Base-by-base conservation (phyloP, 352 stramenopile species). In the Thalassiosira mediterranea region DNA sequence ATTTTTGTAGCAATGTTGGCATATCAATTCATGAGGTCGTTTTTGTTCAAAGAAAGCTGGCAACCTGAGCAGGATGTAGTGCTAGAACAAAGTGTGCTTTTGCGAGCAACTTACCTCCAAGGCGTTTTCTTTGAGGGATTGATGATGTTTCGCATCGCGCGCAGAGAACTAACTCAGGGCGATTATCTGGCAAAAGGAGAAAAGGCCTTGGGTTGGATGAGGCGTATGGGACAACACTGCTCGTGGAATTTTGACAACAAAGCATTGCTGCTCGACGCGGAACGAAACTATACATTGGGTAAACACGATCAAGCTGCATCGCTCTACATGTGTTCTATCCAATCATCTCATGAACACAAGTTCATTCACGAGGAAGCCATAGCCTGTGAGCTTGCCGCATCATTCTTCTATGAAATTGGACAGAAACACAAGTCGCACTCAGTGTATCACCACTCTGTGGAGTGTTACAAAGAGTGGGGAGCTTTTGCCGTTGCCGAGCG, bases 201-300 rank as follows among this genome's bases (percentile, higher is more conserved):
- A n/a, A n/a, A n/a, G n/a, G n/a, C n/a, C n/a, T n/a, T n/a, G n/a
- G n/a, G n/a, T n/a, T n/a, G n/a, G n/a, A n/a, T n/a, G n/a, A n/a
- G n/a, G n/a, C n/a, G n/a, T n/a, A n/a, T n/a, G n/a, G n/a, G n/a
- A n/a, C n/a, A n/a, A n/a, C n/a, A n/a, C n/a, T n/a, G n/a, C n/a
- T 28, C 62, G 2, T 81, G 72, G 72, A 81, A 77, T 57, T 72
- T 68, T 10, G 57, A 73, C 28, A 77, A 72, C 26, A 81, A 81
- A 28, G 21, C 61, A 11, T 32, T 70, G 10, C 58, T 81, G 5
- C 13, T 76, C 11, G 37, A 64, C 38, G 72, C 72, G 34, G 72
- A 81, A 60, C 57, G 48, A 29, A 38, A 64, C 21, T 56, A 70
- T 29, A 56, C 58, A 25, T 13, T 51, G 29, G 32, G 60, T 61